Evolutionary conservation across 2,329 filamentous ascomycete species (phyloP).

Genomic region (Botryotinia globosa): DNA sequence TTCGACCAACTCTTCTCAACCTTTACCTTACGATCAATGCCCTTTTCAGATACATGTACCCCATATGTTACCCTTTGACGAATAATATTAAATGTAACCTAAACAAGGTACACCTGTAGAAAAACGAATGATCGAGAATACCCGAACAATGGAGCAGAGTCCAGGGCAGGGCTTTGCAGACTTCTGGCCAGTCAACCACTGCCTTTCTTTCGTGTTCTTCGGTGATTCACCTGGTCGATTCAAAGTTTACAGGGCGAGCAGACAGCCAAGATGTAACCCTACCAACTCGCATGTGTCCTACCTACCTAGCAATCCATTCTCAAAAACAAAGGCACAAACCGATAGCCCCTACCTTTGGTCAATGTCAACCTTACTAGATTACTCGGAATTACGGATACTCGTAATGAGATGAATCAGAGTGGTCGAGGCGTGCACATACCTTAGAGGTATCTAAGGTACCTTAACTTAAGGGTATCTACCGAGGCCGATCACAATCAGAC

Average conservation of each 20-base stretch:
- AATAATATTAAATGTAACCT: background rate
- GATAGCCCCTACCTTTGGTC: background rate
- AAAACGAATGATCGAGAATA: background rate
- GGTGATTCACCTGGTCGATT: background rate
- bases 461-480: background rate
- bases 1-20: conserved; percentile 8
- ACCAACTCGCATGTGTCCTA: background rate
- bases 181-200: background rate
- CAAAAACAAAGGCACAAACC: background rate
- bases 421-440: conserved; percentile 10
- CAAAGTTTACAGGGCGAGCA: background rate
- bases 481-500: conserved; percentile 15
- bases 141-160: background rate
- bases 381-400: background rate
- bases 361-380: conserved; percentile 1
- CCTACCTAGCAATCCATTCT: background rate
- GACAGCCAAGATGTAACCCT: background rate
- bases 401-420: conserved; percentile 4
- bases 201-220: background rate
- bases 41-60: background rate
- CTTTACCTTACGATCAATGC: background rate
- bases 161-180: background rate
- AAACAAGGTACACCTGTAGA: background rate
- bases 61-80: background rate
- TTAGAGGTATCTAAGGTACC: conserved; percentile 2